Conservation (phyloP, 768 basidiomycete genomes). For the Calocybe gangraenosa region DNA sequence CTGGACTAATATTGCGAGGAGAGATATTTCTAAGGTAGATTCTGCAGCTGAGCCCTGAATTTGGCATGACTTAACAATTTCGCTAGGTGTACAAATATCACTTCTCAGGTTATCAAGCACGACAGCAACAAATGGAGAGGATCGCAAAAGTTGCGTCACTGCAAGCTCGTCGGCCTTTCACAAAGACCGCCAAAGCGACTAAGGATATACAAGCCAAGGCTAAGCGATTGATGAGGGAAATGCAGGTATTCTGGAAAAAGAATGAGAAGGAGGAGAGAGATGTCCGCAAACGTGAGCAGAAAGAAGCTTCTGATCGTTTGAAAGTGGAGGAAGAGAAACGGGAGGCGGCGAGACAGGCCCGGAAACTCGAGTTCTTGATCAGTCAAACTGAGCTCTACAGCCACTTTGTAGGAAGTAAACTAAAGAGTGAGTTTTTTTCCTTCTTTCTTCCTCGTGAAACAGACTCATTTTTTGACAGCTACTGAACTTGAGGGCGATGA, state of each 20-base stretch:
- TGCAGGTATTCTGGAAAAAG: conserved; percentile 97
- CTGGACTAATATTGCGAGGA: conserved; percentile 84
- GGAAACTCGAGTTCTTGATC: conserved; percentile 97
- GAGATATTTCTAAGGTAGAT: conserved; percentile 77
- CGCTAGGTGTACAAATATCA: conserved; percentile 78
- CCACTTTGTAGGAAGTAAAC: conserved; percentile 97
- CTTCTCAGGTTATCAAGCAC: conserved; percentile 58
- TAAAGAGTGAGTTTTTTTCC: conserved; percentile 56
- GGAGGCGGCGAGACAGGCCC: conserved; percentile 88
- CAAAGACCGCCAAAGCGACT: conserved; percentile 66
- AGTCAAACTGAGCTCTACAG: conserved; percentile 98
- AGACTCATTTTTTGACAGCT: conserved; percentile 39
- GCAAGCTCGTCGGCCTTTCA: conserved; percentile 74
- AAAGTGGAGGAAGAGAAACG: conserved; percentile 90
- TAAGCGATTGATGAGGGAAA: conserved; percentile 89
- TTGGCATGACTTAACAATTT: background rate
- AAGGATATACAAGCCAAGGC: conserved; percentile 85
- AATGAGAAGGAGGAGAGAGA: conserved; percentile 97
- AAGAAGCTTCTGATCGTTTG: conserved; percentile 85
- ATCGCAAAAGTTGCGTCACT: conserved; percentile 70
- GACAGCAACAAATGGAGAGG: conserved; percentile 69
- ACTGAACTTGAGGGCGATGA: conserved; percentile 71
- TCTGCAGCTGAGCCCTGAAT: background rate
- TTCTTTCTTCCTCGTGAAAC: conserved; percentile 10
- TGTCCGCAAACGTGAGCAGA: conserved; percentile 88